Base-by-base conservation (phyloP, 2,329 filamentous ascomycete species). In the Diaporthe sp. region DNA sequence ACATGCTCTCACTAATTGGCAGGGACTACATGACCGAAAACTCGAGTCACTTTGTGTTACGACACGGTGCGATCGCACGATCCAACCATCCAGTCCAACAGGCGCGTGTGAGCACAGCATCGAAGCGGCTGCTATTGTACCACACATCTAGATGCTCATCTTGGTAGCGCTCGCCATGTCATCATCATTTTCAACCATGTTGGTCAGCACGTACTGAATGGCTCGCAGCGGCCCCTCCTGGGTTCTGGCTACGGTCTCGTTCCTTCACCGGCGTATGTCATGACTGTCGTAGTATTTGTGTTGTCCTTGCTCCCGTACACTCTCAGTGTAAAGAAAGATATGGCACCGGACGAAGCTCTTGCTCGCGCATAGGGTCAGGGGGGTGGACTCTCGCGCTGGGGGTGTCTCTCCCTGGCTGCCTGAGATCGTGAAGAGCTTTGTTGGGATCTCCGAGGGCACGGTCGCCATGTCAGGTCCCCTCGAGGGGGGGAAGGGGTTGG, bases 321-420 rank as follows among this genome's bases (percentile, higher is more conserved):
- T 32, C 27, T 39, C n/a, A 22, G 6, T 19, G 4, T 25, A 37
- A 9, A 37, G 3, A 27, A 17, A 30, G 4, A 27, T n/a, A n/a
- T n/a, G 32, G 30, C 44, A 27, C 17, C 9, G 22, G 32, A 47
- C 5, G 73, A 77, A 72, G 4, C 65, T 79, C n/a, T 35, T 78
- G 27, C 74, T 76, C 27, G 73, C 66, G 50, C 73, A 77, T 27
- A 77, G 72, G 19, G 73, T 76, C 51, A 9, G 58, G 13, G 76
- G 74, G 2, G 35, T 77, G 3, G 75, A 58, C 7, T 77, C 75
- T 25, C 77, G 77, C 56, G 76, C 76, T 3, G 66, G 76, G 70
- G 73, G 73, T 78, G 17, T 75, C 72, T 17, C 75, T 78, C 7
- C 70, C 74, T 12, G 75, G 69, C 0, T 78, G 77, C 73, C 75